Percentiles rank a stretch among this genome's conserved stretches.
These are phyloP conservation scores for Prorocentrum cordatum DNA, from an alignment of 169 alveolate species.

Conservation along the genomic window DNA sequence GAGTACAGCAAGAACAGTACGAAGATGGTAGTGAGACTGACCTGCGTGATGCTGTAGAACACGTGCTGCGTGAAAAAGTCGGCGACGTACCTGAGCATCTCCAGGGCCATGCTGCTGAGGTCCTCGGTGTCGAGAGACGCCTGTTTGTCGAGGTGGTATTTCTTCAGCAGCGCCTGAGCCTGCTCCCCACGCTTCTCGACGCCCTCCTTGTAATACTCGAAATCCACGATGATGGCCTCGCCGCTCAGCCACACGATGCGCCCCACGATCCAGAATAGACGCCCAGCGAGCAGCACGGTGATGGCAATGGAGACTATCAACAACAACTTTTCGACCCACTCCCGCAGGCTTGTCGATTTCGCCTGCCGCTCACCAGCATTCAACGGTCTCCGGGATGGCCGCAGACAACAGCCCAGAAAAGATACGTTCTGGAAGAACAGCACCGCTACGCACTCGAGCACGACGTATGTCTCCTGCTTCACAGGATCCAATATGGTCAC, in stretches of 20 bases:
- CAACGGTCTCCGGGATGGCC: too few relatives aligned
- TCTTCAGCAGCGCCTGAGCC: slow-evolving; percentile 11
- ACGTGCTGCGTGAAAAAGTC: slow-evolving; percentile 5
- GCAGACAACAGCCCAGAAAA: too few relatives aligned
- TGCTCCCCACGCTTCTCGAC: slow-evolving; percentile 13
- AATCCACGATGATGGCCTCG: slow-evolving; percentile 33
- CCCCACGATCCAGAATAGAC: slow-evolving; percentile 54
- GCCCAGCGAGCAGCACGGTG: neutral
- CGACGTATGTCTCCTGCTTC: too few relatives aligned
- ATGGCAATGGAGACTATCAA: neutral
- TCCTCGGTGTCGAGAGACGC: neutral
- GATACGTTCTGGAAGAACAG: too few relatives aligned
- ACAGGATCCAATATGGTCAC: slow-evolving; percentile 53
- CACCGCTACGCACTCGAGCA: too few relatives aligned
- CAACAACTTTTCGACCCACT: too few relatives aligned
- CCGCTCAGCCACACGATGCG: slow-evolving; percentile 63
- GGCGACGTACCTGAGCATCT: neutral
- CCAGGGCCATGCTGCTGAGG: neutral
- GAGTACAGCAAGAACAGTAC: slow-evolving; percentile 31
- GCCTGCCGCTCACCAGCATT: too few relatives aligned
- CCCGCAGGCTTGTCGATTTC: too few relatives aligned
- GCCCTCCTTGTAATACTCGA: slow-evolving; percentile 21
- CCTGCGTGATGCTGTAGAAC: neutral
- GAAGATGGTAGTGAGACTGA: slow-evolving; percentile 41
- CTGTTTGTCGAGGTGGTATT: neutral